Conservation (phyloP, 73 alveolate species). For the Tetrahymena borealis region DNA sequence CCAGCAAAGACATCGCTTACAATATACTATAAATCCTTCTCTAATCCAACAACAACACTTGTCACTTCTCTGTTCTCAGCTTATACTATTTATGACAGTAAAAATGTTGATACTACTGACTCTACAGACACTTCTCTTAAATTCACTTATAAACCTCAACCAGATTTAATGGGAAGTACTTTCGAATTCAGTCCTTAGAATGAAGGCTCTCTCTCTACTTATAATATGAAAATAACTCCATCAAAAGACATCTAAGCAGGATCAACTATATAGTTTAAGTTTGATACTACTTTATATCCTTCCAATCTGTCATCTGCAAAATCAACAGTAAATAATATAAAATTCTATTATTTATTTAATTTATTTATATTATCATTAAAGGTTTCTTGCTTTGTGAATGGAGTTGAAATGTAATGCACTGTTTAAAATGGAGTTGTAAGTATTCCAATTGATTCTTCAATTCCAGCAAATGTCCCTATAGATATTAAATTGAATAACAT, state of each 20-base stretch:
- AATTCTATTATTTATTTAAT: background rate
- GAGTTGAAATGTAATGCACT: background rate
- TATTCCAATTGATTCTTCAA: background rate
- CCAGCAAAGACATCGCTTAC: background rate
- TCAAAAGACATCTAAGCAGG: background rate
- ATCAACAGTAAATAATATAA: background rate
- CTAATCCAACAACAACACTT: background rate
- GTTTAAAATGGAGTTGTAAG: background rate
- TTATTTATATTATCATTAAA: background rate
- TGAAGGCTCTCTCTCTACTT: background rate
- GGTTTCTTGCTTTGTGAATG: background rate
- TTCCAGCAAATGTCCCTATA: background rate
- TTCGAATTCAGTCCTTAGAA: background rate
- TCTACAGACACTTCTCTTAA: slow-evolving; percentile 15
- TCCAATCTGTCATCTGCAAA: background rate
- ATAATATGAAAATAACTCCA: background rate
- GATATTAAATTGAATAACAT: background rate
- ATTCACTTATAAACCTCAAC: slow-evolving; percentile 5
- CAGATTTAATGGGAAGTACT: background rate
- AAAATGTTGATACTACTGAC: slow-evolving; percentile 20
- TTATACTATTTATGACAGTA: slow-evolving; percentile 15
- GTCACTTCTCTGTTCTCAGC: slow-evolving; percentile 15
- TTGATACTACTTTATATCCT: background rate
- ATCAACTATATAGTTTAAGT: background rate
- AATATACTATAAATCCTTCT: background rate